phyloP scores from a whole-genome alignment of 83 land plant species.

The Picea engelmannii region DNA sequence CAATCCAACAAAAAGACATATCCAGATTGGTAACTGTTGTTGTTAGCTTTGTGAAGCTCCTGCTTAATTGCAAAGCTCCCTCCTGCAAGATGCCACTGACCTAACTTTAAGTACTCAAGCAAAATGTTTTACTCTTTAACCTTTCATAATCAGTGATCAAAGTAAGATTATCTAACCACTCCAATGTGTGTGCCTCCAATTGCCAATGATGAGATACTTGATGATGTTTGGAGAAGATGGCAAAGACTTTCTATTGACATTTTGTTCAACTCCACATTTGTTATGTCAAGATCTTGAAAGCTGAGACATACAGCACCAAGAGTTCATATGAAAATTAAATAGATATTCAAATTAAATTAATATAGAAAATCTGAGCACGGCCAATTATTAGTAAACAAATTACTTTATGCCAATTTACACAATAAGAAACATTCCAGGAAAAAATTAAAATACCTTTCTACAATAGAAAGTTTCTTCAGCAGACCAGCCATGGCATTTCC shows the following conservation, averaged over 20 bases:
- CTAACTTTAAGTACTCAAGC: not conserved
- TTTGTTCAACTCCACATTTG: conserved; percentile 51
- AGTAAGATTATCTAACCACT: conserved; percentile 32
- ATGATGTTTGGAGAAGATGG: conserved; percentile 35
- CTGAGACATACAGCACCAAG: conserved; percentile 15
- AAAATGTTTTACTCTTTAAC: not conserved
- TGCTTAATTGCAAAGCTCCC: conserved; percentile 37
- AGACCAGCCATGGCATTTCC: no score
- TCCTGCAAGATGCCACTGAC: conserved; percentile 27
- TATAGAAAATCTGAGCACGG: not conserved
- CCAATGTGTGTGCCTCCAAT: conserved; percentile 56
- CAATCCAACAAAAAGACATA: conserved; percentile 52
- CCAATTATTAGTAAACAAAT: not conserved
- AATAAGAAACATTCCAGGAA: no score
- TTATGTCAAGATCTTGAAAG: conserved; percentile 56
- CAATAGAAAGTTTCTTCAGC: no score
- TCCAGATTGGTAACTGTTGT: conserved; percentile 48
- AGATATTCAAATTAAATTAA: not conserved
- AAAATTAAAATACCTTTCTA: no score
- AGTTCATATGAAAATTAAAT: not conserved
- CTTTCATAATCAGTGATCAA: not conserved
- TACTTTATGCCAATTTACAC: not conserved
- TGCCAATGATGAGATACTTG: conserved; percentile 42
- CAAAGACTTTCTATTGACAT: conserved; percentile 48
- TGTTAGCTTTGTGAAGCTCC: conserved; percentile 25